Evolutionary conservation across 1,284 basidiomycete species (phyloP).

Genomic region (Cutaneotrichosporon sp.): DNA sequence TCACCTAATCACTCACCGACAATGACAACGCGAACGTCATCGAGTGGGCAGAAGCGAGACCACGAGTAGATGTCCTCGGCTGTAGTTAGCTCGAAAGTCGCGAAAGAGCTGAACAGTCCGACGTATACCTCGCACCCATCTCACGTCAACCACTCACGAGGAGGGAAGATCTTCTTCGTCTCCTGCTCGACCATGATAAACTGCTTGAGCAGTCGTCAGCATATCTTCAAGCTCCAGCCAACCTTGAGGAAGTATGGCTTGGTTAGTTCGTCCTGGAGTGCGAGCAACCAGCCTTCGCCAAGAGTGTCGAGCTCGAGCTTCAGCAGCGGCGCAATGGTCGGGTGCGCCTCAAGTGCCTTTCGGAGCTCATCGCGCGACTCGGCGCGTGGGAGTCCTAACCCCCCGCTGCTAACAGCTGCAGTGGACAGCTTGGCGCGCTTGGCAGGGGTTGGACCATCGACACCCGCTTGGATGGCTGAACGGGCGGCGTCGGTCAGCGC

Average conservation of each 20-base stretch:
- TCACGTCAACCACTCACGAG: conserved; percentile 38
- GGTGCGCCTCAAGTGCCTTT: conserved; percentile 27
- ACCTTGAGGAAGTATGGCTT: conserved; percentile 52
- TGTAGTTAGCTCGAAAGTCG: conserved; percentile 21
- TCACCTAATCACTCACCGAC: conserved; percentile 46
- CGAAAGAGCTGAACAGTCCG: too few relatives aligned
- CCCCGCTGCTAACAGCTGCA: neutral
- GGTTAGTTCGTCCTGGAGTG: conserved; percentile 50
- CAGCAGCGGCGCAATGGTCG: conserved; percentile 33
- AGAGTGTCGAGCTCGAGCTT: conserved; percentile 50
- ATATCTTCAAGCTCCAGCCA: neutral
- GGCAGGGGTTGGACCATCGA: conserved; percentile 5
- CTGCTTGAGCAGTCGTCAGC: conserved; percentile 43
- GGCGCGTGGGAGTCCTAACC: conserved; percentile 19
- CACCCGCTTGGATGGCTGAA: conserved; percentile 29
- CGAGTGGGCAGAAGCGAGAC: conserved; percentile 54
- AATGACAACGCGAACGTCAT: conserved; percentile 54
- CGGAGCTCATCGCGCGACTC: conserved; percentile 36
- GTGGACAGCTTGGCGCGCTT: conserved; percentile 15
- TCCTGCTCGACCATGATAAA: conserved; percentile 47
- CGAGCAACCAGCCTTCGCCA: conserved; percentile 54
- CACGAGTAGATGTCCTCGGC: conserved; percentile 56
- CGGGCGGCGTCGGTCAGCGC: conserved; percentile 31
- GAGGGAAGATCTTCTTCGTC: conserved; percentile 55
- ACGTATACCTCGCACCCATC: neutral